Evolutionary conservation across 108 stramenopile genomes (phyloP).

Genomic region (Cyclotella baltica): DNA sequence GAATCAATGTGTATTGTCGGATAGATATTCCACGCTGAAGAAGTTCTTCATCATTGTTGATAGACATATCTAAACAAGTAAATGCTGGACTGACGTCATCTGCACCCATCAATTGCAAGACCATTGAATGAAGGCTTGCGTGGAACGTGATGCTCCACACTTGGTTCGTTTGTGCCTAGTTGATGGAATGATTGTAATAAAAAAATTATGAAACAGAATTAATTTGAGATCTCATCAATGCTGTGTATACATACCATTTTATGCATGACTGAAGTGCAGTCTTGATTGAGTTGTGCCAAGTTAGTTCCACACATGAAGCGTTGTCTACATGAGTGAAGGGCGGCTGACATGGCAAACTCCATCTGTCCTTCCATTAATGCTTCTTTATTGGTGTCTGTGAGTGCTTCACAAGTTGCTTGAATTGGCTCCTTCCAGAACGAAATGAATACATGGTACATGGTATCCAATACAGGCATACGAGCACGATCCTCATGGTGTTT

Average conservation of each 20-base stretch:
- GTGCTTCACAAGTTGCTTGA: slow-evolving; percentile 5
- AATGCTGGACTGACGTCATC: not conserved
- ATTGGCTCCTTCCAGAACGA: slow-evolving; percentile 20
- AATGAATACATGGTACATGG: not conserved
- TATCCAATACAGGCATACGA: not conserved
- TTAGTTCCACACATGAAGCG: not conserved
- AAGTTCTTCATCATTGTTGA: slow-evolving; percentile 8
- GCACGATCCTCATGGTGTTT: not conserved
- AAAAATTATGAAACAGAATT: not conserved
- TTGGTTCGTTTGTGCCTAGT: not conserved
- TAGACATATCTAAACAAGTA: not conserved
- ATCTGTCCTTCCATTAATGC: slow-evolving; percentile 6
- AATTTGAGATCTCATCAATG: not conserved
- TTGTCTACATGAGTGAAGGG: not conserved
- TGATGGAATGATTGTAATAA: not conserved
- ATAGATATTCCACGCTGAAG: not conserved
- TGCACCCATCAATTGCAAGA: not conserved
- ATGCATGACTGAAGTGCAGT: not conserved
- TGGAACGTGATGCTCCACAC: not conserved
- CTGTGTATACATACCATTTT: not conserved
- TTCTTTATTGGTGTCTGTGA: not conserved
- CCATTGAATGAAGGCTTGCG: not conserved
- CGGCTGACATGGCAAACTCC: slow-evolving; percentile 6
- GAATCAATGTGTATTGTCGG: not conserved
- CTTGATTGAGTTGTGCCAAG: not conserved